Percentiles rank a stretch among this genome's conserved stretches.
phyloP scores from a whole-genome alignment of 2,329 filamentous ascomycete species.

The Botrytis elliptica region DNA sequence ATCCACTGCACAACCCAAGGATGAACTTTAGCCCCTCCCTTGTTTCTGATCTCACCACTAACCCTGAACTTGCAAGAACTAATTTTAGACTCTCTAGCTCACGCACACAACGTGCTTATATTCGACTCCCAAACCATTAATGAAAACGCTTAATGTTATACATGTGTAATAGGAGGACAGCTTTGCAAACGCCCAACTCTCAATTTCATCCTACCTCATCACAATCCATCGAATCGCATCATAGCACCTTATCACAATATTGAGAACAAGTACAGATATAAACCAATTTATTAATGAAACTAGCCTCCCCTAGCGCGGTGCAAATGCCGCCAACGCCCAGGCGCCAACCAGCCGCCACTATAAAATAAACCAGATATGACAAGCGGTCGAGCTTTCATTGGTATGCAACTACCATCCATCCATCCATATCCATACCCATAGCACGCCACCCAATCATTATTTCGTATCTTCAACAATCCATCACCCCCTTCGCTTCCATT shows the following conservation, averaged over 20 bases:
- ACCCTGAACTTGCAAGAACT: background rate
- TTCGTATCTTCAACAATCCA: slow-evolving; percentile 13
- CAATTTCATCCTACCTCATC: background rate
- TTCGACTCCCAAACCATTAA: background rate
- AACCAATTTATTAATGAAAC: slow-evolving; percentile 4
- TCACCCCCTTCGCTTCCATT: background rate
- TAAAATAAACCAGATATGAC: slow-evolving; percentile 6
- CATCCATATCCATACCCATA: slow-evolving; percentile 10
- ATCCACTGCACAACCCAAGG: background rate
- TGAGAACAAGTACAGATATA: background rate
- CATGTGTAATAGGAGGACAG: background rate
- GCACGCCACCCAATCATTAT: slow-evolving; percentile 16
- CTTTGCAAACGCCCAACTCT: background rate
- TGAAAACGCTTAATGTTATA: background rate
- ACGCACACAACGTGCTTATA: background rate
- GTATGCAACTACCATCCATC: slow-evolving; percentile 7
- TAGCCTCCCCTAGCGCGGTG: background rate
- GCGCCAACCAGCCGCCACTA: slow-evolving; percentile 1
- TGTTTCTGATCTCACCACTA: background rate
- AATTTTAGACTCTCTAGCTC: background rate
- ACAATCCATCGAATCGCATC: background rate
- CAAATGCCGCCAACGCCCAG: background rate
- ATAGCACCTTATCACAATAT: background rate
- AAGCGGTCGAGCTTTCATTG: slow-evolving; percentile 4
- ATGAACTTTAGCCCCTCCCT: no score